Base-by-base conservation (phyloP, 1,284 basidiomycete genomes). In the Heterobasidion annosum region DNA sequence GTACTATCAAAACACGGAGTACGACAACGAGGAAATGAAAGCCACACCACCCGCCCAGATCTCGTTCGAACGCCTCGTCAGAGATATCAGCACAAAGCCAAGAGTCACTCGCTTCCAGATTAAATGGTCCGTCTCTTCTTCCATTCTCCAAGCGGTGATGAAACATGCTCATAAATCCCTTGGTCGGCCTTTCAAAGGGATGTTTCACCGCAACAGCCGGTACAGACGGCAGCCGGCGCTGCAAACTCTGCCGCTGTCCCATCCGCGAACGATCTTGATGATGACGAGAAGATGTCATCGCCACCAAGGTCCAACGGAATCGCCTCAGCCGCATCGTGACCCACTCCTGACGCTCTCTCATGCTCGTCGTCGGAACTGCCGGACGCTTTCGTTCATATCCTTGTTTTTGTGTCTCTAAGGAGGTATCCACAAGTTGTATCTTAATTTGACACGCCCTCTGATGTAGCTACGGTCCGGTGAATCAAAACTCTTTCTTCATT, bases 1-100 rank as follows among this genome's bases (percentile, higher is more conserved):
- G 5, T 99, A 99, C 72, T 99, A 99, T 69, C 97, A 99, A 70
- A 97, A 98, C 68, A 98, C 95, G 50, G 95, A 98, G 67, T 98
- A 98, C 68, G 94, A 98, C 68, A 89, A 89, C 60, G 91, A 95
- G 58, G 91, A 92, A 71, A 84, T 93, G 81, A 88, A 83, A 66
- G 79, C 83, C 64, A 79, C 74, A 15, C 86, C 86, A 13, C 90
- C 89, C 9, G 64, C 72, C 37, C 76, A 77, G 51, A 89, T 93
- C 52, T 71, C 81, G 62, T 91, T 93, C 66, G 88, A 93, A 45
- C 76, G 84, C 54, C 73, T 99, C 33, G 80, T 89, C 60, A 79
- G 96, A 62, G 93, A 96, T 66, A 85, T 98, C 64, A 94, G 88
- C 59, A 80, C 85, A 57, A 98, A 98, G 68, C 94, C 95, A 43